Evolutionary conservation across 768 basidiomycete species (phyloP), one percentile per base, ranked within the genome.

Genomic region (Stropharia rugosoannulata): DNA sequence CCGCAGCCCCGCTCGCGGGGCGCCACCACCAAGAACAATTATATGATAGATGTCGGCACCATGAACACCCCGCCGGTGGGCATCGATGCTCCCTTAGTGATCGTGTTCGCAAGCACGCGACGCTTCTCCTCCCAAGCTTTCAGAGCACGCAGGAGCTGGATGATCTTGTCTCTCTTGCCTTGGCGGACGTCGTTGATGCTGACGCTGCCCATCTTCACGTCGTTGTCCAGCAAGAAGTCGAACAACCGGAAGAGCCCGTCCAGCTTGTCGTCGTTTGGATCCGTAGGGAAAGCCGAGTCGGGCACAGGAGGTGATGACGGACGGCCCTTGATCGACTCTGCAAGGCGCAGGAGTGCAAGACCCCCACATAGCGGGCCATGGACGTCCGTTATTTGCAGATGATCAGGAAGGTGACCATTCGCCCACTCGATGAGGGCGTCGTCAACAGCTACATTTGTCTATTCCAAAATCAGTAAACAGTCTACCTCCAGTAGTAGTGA

Each of bases 121-220:
- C 88, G 71, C 72, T 87, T 88, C 38, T 94, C 91, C 68, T 93
- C 89, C 92, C 92, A 93, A 0, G 71, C 68, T 70, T 85, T 90
- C 62, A 94, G 67, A 37, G 89, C 88, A 62, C 78, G 84, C 63
- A 98, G 68, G 35, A 98, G 73, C 68, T 93, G 88, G 4, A 87
- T 62, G 57, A 96, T 83, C 75, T 92, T 95, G 43, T 89, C 87
- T 46, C 84, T 77, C 67, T 89, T 91, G 29, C 90, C 92, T 58
- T 84, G 82, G 49, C 92, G 79, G 35, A 98, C 80, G 70, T 98
- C 96, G 66, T 96, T 96, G 72, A 97, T 95, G 63, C 90, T 94
- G 32, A 98, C 88, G 58, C 86, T 84, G 8, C 90, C 95, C 78
- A 96, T 91, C 73, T 89, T 89, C 55, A 95, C 86, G 47, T 94